Conservation (phyloP, 371 early-diverging fungal species). For the Apophysomyces trapeziformis region DNA sequence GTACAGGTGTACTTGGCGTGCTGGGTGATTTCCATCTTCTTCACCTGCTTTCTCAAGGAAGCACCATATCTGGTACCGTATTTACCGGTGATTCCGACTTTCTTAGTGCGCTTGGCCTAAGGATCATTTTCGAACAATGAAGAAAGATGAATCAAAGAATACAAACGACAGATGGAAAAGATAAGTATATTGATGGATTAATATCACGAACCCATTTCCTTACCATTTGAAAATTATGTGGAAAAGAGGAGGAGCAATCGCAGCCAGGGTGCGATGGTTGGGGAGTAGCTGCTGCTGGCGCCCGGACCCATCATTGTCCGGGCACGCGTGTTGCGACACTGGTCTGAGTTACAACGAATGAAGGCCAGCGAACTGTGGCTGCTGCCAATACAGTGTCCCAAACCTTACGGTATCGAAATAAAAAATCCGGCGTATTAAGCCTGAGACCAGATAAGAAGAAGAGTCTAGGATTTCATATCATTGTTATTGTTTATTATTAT, state of each 20-base stretch:
- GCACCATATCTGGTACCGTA: conserved; percentile 99
- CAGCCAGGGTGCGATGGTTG: conserved; percentile 7
- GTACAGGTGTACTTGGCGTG: conserved; percentile 98
- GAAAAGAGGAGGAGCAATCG: conserved; percentile 4
- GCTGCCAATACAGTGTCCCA: no score
- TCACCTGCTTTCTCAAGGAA: conserved; percentile 98
- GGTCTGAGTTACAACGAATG: background rate
- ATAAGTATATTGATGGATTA: conserved; percentile 4
- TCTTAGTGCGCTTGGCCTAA: conserved; percentile 98
- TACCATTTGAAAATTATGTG: conserved; percentile 11
- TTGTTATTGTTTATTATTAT: no score
- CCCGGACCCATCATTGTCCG: conserved; percentile 7
- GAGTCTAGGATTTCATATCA: background rate
- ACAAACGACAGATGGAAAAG: background rate
- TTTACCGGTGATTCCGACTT: conserved; percentile 99
- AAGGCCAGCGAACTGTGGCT: no score
- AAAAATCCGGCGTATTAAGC: no score
- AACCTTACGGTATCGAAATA: no score
- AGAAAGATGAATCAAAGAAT: background rate
- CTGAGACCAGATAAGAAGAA: background rate
- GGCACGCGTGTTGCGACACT: background rate
- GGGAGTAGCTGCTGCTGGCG: conserved; percentile 23
- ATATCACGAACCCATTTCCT: background rate
- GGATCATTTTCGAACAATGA: background rate
- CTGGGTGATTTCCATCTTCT: conserved; percentile 99